Evolutionary conservation across 805 yeast species (phyloP), one percentile per base, ranked within the genome.

Genomic region (Sungouiella thailandica): DNA sequence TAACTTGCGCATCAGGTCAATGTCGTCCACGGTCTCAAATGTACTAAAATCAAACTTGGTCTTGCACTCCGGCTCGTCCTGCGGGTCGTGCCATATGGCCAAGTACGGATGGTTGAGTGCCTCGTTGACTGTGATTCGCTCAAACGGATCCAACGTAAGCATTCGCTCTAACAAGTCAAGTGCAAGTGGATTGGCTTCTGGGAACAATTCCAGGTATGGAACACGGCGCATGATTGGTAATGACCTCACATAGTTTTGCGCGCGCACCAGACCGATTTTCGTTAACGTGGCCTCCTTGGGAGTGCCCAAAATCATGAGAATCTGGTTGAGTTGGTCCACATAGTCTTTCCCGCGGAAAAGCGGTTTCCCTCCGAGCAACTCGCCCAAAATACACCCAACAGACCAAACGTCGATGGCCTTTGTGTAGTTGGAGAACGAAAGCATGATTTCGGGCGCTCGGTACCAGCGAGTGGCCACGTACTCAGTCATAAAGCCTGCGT

Each of bases 391-490:
- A 63, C 98, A 93, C 3, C 98, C 98, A 14, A 93, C 95, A 0
- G 97, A 87, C 98, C 98, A 93, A 37, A 93, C 74, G 58, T 93
- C 98, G 39, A 93, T 90, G 16, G 98, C 96, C 62, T 87, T 89
- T 5, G 97, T 85, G 59, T 90, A 90, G 39, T 89, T 86, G 57
- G 93, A 95, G 65, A 85, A 87, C 44, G 94, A 82, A 35, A 93
- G 70, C 88, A 93, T 90, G 60, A 93, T 88, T 55, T 93, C 98
- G 0, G 98, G 98, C 3, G 98, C 98, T 47, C 98, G 71, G 60
- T 93, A 93, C 98, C 98, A 93, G 57, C 98, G 74, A 1, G 98
- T 93, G 20, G 98, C 97, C 17, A 93, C 98, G 55, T 93, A 93
- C 58, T 90, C 97, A 1, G 98, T 93, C 69, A 90, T 66, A 51